Percentiles rank a stretch among this genome's conserved stretches.
These are phyloP conservation scores for Sonneratia alba DNA, from an alignment of 345 rosid species.

Conservation along the genomic window DNA sequence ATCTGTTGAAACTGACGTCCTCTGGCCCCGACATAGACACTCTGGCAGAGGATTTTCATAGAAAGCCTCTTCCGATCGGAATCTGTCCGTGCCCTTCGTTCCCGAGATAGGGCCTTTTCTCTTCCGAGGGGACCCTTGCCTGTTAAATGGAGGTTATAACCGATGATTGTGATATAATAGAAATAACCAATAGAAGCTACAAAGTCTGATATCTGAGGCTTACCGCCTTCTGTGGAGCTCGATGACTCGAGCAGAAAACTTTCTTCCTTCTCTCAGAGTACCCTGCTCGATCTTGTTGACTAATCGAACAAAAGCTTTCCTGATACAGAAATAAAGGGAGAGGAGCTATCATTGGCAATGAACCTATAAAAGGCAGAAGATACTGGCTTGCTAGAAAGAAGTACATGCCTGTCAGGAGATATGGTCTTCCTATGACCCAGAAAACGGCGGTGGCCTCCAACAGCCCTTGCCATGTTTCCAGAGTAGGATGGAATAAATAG, in stretches of 20 bases:
- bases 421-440: slow-evolving; percentile 17
- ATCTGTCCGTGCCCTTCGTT: slow-evolving; percentile 78
- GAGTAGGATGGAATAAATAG: slow-evolving; percentile 35
- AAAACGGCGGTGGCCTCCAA: slow-evolving; percentile 36
- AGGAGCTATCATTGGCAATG: background rate
- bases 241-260: slow-evolving; percentile 16
- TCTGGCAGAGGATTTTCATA: slow-evolving; percentile 87
- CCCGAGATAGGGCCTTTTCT: slow-evolving; percentile 79
- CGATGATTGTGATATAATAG: background rate
- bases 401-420: slow-evolving; percentile 14
- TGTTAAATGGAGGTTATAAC: slow-evolving; percentile 9
- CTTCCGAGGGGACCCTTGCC: slow-evolving; percentile 87
- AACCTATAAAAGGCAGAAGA: background rate
- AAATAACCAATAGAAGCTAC: too few relatives aligned
- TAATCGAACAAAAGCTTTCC: slow-evolving; percentile 30
- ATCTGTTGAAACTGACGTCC: slow-evolving; percentile 9
- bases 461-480: slow-evolving; percentile 49
- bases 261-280: slow-evolving; percentile 26
- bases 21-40: slow-evolving; percentile 58
- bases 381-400: background rate
- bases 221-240: slow-evolving; percentile 32
- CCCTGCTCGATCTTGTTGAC: slow-evolving; percentile 34
- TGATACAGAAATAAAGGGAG: slow-evolving; percentile 6
- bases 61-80: slow-evolving; percentile 82
- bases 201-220: background rate